Evolutionary conservation across 768 basidiomycete genomes (phyloP).

Genomic region (Pulveroboletus sp.): DNA sequence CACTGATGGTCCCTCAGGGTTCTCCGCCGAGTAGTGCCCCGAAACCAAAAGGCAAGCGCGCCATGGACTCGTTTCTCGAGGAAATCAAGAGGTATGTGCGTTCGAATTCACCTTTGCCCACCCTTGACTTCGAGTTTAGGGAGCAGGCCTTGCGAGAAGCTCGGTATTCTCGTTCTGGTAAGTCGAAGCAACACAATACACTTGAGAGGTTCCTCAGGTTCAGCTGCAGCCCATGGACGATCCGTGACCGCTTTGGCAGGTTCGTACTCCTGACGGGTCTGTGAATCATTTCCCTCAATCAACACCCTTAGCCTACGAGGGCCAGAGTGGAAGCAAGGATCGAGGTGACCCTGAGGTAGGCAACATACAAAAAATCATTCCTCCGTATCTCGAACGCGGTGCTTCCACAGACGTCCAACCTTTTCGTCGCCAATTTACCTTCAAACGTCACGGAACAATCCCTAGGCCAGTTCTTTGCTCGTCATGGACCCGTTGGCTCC

Average conservation of each 20-base stretch:
- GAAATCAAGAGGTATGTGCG: slow-evolving; percentile 81
- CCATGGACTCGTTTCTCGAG: slow-evolving; percentile 94
- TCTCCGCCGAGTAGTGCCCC: slow-evolving; percentile 53
- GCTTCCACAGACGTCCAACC: slow-evolving; percentile 73
- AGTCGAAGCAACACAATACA: slow-evolving; percentile 9
- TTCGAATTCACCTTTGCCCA: background rate
- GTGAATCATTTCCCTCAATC: background rate
- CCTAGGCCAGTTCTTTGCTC: slow-evolving; percentile 88
- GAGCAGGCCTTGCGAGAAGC: slow-evolving; percentile 92
- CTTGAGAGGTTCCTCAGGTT: background rate
- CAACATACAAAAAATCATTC: background rate
- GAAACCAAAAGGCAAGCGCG: slow-evolving; percentile 89
- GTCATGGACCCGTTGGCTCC: slow-evolving; percentile 88
- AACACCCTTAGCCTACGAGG: slow-evolving; percentile 65
- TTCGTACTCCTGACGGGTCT: slow-evolving; percentile 30
- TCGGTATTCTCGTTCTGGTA: slow-evolving; percentile 68
- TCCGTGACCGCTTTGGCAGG: slow-evolving; percentile 92
- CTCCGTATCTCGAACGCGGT: slow-evolving; percentile 2
- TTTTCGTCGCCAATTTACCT: slow-evolving; percentile 94
- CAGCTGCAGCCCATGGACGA: slow-evolving; percentile 48
- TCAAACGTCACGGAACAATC: slow-evolving; percentile 78
- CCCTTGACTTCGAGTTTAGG: slow-evolving; percentile 38
- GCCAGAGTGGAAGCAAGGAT: slow-evolving; percentile 86
- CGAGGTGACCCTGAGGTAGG: slow-evolving; percentile 80
- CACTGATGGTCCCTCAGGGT: slow-evolving; percentile 33